Conservation (phyloP, 768 basidiomycete genomes). For the Clitopilus passeckerianus region DNA sequence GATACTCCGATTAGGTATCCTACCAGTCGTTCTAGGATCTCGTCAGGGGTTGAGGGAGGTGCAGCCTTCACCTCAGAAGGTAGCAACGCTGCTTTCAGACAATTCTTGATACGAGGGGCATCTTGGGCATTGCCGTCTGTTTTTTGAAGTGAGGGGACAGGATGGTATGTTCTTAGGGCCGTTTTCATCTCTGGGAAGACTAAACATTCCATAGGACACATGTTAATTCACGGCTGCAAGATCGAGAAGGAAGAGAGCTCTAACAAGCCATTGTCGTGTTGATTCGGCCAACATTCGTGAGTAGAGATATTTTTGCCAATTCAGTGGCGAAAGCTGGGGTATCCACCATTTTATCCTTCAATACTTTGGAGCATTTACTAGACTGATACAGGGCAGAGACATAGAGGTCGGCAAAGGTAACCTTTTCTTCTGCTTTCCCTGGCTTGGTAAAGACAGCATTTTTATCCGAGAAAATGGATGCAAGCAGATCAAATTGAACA, state of each 20-base stretch:
- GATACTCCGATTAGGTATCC: constrained; percentile 16
- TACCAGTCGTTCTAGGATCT: constrained; percentile 66
- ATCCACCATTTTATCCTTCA: constrained; percentile 85
- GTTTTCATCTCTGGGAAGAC: constrained; percentile 96
- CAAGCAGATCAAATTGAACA: constrained; percentile 81
- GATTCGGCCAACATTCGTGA: constrained; percentile 88
- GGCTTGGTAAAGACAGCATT: constrained; percentile 70
- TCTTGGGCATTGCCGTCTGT: constrained; percentile 87
- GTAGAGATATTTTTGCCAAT: constrained; percentile 76
- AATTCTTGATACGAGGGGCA: constrained; percentile 88
- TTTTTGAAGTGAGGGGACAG: constrained; percentile 85
- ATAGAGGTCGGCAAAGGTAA: constrained; percentile 82
- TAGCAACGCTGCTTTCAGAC: constrained; percentile 76
- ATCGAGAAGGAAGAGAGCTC: constrained; percentile 16
- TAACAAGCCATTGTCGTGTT: constrained; percentile 90
- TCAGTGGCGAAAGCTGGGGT: constrained; percentile 74
- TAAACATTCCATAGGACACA: constrained; percentile 20
- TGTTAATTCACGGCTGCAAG: constrained; percentile 8
- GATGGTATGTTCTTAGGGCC: constrained; percentile 83
- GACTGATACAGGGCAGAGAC: constrained; percentile 77
- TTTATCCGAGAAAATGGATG: constrained; percentile 71
- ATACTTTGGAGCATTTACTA: constrained; percentile 79
- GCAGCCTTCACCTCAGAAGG: constrained; percentile 61
- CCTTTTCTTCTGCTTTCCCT: constrained; percentile 39
- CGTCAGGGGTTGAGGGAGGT: constrained; percentile 70